Evolutionary conservation across 768 basidiomycete genomes (phyloP).

Genomic region (Lactifluus hygrophoroides): DNA sequence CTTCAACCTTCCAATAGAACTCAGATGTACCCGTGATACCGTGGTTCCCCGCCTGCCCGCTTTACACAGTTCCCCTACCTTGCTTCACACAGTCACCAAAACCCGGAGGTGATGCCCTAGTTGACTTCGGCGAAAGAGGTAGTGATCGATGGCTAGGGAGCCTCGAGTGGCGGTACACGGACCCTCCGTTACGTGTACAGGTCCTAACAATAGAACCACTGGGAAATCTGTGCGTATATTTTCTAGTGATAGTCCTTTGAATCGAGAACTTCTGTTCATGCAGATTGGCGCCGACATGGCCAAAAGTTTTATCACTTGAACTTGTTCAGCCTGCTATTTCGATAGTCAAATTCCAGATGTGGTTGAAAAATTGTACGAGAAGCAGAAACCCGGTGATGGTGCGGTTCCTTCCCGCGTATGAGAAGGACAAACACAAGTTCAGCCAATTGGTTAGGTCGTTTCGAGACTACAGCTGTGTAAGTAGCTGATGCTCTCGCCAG

Average conservation of each 20-base stretch:
- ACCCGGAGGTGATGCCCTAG: too few species aligned
- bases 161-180: not conserved
- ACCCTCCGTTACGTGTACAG: not conserved
- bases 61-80: not conserved
- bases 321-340: not conserved
- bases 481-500: not conserved
- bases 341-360: slow-evolving; percentile 1
- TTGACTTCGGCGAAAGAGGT: too few species aligned
- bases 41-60: not conserved
- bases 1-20: not conserved
- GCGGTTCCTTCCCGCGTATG: not conserved
- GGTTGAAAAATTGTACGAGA: not conserved
- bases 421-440: not conserved
- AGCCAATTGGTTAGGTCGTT: not conserved
- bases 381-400: not conserved
- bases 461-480: not conserved
- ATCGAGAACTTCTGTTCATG: not conserved
- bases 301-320: not conserved
- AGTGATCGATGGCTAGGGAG: too few species aligned
- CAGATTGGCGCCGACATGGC: not conserved
- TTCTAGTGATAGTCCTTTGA: not conserved
- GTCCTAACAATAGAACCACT: not conserved
- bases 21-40: not conserved
- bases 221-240: not conserved
- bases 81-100: not conserved